A percentile compares a stretch with the other conserved stretches of the same genome.
Conservation (phyloP, 2,329 filamentous ascomycete species). For the Phialophora macrospora region DNA sequence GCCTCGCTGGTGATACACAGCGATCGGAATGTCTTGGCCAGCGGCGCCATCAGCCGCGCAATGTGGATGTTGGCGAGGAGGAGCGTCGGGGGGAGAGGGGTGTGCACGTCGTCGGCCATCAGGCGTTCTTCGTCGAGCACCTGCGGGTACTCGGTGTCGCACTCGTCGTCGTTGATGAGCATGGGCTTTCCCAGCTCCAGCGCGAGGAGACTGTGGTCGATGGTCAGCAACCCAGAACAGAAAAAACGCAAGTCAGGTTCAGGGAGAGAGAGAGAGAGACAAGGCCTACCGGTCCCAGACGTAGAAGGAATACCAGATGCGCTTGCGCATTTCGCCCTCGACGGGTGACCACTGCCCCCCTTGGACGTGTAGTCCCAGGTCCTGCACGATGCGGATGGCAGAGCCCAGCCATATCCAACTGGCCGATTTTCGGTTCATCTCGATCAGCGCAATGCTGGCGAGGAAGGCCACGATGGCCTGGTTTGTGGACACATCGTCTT, state of each 20-base stretch:
- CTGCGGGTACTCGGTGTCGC: slow-evolving; percentile 79
- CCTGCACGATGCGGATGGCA: slow-evolving; percentile 79
- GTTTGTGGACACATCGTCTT: slow-evolving; percentile 75
- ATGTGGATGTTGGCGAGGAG: slow-evolving; percentile 77
- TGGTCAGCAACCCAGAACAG: slow-evolving; percentile 35
- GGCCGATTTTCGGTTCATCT: slow-evolving; percentile 83
- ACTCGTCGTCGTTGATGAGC: slow-evolving; percentile 85
- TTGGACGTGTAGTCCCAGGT: slow-evolving; percentile 79
- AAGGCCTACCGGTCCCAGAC: slow-evolving; percentile 75
- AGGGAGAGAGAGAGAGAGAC: not conserved
- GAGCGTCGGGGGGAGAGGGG: slow-evolving; percentile 60
- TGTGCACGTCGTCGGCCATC: slow-evolving; percentile 43
- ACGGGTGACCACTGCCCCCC: slow-evolving; percentile 73
- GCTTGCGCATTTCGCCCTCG: slow-evolving; percentile 82
- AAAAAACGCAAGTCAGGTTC: no score
- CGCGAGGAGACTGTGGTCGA: slow-evolving; percentile 64
- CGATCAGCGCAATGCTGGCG: slow-evolving; percentile 77
- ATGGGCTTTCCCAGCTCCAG: slow-evolving; percentile 80
- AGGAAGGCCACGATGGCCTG: slow-evolving; percentile 74
- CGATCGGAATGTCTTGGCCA: slow-evolving; percentile 73
- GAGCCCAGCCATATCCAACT: slow-evolving; percentile 85
- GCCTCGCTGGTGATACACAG: slow-evolving; percentile 68
- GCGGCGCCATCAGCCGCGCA: slow-evolving; percentile 73
- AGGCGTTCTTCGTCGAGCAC: slow-evolving; percentile 73
- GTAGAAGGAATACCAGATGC: slow-evolving; percentile 95